A percentile compares a stretch with the other conserved stretches of the same genome.
Evolutionary conservation across 371 early-diverging fungal genomes (phyloP).

Genomic region (Mortierella sp.): DNA sequence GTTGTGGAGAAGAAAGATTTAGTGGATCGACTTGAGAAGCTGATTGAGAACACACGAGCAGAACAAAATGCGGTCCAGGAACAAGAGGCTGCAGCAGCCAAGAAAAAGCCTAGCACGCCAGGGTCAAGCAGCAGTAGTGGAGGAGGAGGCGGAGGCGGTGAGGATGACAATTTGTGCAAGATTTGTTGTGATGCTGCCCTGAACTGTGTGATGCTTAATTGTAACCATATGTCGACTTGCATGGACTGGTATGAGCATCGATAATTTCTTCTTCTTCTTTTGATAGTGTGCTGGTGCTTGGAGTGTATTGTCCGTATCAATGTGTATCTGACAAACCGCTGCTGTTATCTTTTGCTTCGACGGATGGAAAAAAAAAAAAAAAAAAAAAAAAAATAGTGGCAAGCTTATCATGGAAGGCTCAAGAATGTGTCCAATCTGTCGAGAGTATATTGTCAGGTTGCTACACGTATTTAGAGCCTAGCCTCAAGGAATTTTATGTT

Average conservation of each 20-base stretch:
- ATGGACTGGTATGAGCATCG: conserved; percentile 43
- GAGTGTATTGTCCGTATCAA: too few species aligned
- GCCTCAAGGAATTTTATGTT: background rate
- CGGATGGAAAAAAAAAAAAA: too few species aligned
- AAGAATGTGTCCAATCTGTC: conserved; percentile 50
- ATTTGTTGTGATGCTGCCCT: conserved; percentile 51
- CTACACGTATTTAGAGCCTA: conserved; percentile 49
- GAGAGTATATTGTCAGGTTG: conserved; percentile 42
- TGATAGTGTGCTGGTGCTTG: background rate
- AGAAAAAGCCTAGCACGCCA: conserved; percentile 6
- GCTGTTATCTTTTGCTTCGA: too few species aligned
- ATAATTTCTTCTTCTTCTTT: background rate
- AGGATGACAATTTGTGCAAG: conserved; percentile 51
- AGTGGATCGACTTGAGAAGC: conserved; percentile 39
- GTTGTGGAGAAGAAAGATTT: conserved; percentile 48
- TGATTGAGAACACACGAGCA: conserved; percentile 44
- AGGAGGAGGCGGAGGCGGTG: conserved; percentile 4
- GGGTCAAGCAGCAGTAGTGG: background rate
- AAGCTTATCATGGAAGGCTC: conserved; percentile 51
- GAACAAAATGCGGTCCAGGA: conserved; percentile 37
- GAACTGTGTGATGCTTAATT: conserved; percentile 54
- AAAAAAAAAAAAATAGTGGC: conserved; percentile 17
- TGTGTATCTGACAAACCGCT: too few species aligned
- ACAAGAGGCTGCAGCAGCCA: conserved; percentile 18
- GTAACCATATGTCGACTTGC: conserved; percentile 53